phyloP scores from a whole-genome alignment of 2,329 filamentous ascomycete genomes.

The Trematosphaeria pertusa region DNA sequence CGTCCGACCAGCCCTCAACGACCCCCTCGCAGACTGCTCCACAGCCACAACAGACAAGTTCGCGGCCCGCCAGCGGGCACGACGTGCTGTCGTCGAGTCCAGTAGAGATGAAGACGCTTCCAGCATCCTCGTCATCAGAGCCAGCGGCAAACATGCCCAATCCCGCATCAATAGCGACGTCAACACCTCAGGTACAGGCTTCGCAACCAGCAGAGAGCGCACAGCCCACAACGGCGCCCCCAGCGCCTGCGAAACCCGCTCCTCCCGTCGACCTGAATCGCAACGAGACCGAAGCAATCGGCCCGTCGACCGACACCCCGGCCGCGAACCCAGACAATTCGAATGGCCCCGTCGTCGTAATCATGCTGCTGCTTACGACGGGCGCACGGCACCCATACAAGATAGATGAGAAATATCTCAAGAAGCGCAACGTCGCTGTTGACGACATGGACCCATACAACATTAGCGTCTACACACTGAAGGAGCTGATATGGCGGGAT shows the following conservation, averaged over 20 bases:
- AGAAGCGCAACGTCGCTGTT: constrained; percentile 78
- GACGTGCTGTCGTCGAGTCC: constrained; percentile 33
- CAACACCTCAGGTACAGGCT: constrained; percentile 20
- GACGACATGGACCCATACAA: constrained; percentile 82
- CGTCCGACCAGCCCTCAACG: constrained; percentile 36
- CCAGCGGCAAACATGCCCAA: constrained; percentile 22
- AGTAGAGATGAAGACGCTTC: constrained; percentile 46
- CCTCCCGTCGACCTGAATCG: constrained; percentile 42
- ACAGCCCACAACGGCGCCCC: constrained; percentile 16
- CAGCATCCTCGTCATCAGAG: constrained; percentile 25
- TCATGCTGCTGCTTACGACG: constrained; percentile 82
- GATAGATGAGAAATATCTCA: constrained; percentile 85
- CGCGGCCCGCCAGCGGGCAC: constrained; percentile 31
- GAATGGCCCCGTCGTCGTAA: constrained; percentile 63
- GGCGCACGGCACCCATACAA: constrained; percentile 89
- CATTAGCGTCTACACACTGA: constrained; percentile 91
- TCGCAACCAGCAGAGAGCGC: constrained; percentile 16
- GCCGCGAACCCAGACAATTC: constrained; percentile 47
- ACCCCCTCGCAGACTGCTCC: constrained; percentile 30
- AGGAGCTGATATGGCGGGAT: constrained; percentile 90
- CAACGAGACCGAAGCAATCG: constrained; percentile 54
- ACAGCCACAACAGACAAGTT: constrained; percentile 25
- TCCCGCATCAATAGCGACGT: constrained; percentile 18
- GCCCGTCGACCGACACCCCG: constrained; percentile 55
- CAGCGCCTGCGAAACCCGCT: constrained; percentile 26